Conservation (phyloP, 352 stramenopile species). For the Phytophthora tubulina region DNA sequence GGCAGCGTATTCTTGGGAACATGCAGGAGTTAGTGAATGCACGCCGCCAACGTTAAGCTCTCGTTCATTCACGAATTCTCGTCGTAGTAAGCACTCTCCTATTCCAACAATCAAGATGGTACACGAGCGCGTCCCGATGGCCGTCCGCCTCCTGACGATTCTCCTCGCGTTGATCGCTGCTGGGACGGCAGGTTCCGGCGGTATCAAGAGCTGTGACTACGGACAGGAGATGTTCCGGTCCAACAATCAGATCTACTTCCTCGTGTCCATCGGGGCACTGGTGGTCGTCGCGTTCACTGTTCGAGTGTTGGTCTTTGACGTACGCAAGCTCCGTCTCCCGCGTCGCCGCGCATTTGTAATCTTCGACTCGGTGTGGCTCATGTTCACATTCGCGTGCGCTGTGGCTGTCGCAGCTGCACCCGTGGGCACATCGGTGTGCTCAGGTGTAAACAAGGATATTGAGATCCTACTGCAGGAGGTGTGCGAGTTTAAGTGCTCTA, state of each 20-base stretch:
- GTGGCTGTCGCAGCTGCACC: constrained; percentile 64
- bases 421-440: constrained; percentile 65
- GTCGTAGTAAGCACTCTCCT: constrained; percentile 6
- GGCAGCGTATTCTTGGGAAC: constrained; percentile 27
- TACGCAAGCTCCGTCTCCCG: constrained; percentile 62
- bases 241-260: constrained; percentile 64
- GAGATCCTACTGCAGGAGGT: constrained; percentile 63
- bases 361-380: constrained; percentile 61
- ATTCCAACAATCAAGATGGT: constrained; percentile 39
- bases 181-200: constrained; percentile 45
- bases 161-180: constrained; percentile 55
- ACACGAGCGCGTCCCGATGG: constrained; percentile 50
- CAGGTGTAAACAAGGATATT: constrained; percentile 53
- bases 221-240: constrained; percentile 64
- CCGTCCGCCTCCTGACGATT: constrained; percentile 51
- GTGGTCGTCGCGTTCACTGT: constrained; percentile 45
- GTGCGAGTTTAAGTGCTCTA: constrained; percentile 72
- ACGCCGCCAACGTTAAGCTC: not conserved
- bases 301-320: constrained; percentile 63
- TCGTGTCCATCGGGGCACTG: constrained; percentile 54
- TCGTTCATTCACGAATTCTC: constrained; percentile 29
- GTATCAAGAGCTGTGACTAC: constrained; percentile 65
- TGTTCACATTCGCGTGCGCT: constrained; percentile 70
- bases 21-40: constrained; percentile 3
- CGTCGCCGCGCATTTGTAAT: constrained; percentile 45